Evolutionary conservation across 1,284 basidiomycete genomes (phyloP).

Genomic region (Malassezia yamatoensis): DNA sequence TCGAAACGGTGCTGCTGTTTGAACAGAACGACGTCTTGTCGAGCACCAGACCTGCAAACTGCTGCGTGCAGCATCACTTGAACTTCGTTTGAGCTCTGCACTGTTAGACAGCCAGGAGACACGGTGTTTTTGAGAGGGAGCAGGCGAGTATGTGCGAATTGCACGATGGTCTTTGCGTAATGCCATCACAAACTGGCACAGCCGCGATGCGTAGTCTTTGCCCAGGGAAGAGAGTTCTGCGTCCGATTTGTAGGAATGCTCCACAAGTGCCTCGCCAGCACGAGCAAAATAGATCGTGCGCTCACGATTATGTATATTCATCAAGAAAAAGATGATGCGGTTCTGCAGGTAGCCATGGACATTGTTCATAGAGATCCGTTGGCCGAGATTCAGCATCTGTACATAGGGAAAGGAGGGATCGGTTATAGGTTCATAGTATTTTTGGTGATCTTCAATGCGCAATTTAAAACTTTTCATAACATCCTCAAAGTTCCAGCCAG

Average conservation of each 20-base stretch:
- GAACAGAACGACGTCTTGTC: conserved; percentile 77
- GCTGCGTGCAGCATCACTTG: conserved; percentile 14
- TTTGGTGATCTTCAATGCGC: conserved; percentile 79
- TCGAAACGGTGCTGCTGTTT: conserved; percentile 90
- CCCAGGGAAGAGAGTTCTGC: conserved; percentile 88
- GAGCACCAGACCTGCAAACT: conserved; percentile 82
- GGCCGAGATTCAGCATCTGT: conserved; percentile 82
- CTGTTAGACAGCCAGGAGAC: conserved; percentile 13
- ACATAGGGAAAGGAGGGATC: conserved; percentile 69
- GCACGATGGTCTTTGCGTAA: conserved; percentile 21
- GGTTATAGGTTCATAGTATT: conserved; percentile 76
- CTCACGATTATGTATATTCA: conserved; percentile 91
- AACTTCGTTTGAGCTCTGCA: neutral
- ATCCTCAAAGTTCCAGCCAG: conserved; percentile 78
- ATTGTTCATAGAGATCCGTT: conserved; percentile 55
- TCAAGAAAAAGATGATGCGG: conserved; percentile 86
- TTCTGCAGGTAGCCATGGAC: conserved; percentile 77
- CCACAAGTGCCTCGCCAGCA: conserved; percentile 58
- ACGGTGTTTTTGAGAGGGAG: conserved; percentile 7
- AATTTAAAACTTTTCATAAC: conserved; percentile 82
- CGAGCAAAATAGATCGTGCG: conserved; percentile 57
- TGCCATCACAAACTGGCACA: conserved; percentile 43
- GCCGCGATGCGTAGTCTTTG: conserved; percentile 78
- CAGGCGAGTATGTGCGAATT: conserved; percentile 34
- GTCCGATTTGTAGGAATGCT: conserved; percentile 97